Conservation (phyloP, 75 land plant genomes). For the Ceratopteris richardii region DNA sequence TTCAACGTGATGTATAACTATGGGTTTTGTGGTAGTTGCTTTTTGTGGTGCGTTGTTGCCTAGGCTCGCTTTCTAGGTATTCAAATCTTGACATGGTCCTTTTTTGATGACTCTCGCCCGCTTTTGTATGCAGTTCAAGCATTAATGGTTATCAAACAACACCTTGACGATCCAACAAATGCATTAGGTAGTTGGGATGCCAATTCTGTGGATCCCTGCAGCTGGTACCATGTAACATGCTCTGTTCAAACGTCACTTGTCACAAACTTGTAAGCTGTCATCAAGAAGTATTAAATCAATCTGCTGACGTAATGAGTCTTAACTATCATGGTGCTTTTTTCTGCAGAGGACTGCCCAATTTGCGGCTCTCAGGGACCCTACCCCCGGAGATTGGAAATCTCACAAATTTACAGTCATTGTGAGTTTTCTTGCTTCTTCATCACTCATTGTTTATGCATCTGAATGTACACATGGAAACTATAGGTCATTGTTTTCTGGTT, state of each 20-base stretch:
- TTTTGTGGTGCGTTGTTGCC: too few species aligned
- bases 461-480: slow-evolving; percentile 1
- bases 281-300: neutral
- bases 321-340: neutral
- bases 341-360: slow-evolving; percentile 71
- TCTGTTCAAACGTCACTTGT: slow-evolving; percentile 45
- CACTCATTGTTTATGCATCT: neutral
- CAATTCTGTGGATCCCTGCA: slow-evolving; percentile 82
- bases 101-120: too few species aligned
- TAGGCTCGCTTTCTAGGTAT: too few species aligned
- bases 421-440: slow-evolving; percentile 13
- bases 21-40: too few species aligned
- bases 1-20: too few species aligned
- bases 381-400: slow-evolving; percentile 71
- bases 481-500: neutral
- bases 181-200: slow-evolving; percentile 76
- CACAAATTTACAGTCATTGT: slow-evolving; percentile 74
- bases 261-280: slow-evolving; percentile 52
- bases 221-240: slow-evolving; percentile 73
- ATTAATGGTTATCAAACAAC: slow-evolving; percentile 50
- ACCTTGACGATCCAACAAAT: slow-evolving; percentile 62
- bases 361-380: slow-evolving; percentile 65
- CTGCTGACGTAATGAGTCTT: neutral
- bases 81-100: too few species aligned
- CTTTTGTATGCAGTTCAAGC: slow-evolving; percentile 30